A percentile compares a stretch with the other conserved stretches of the same genome.
These are phyloP conservation scores for Leishmania amazonensis DNA, from an alignment of 208 protist species.

Conservation along the genomic window DNA sequence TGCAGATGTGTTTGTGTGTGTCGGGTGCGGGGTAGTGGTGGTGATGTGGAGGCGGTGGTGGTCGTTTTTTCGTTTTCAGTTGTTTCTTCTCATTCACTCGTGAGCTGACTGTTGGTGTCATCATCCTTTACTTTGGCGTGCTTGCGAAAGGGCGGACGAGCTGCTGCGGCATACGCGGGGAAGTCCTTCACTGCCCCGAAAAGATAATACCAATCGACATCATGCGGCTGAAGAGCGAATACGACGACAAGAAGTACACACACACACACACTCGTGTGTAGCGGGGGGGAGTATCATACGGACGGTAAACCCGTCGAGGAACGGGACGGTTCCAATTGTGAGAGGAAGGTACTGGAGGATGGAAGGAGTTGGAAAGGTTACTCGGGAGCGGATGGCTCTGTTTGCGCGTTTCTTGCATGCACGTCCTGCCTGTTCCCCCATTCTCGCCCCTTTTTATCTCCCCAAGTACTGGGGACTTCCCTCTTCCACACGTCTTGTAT, in stretches of 20 bases:
- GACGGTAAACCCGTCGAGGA: background rate
- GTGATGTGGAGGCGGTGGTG: background rate
- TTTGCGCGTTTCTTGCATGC: background rate
- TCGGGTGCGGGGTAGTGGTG: too few relatives aligned
- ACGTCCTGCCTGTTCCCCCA: background rate
- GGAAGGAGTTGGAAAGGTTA: background rate
- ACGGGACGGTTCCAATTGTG: background rate
- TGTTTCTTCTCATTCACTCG: constrained; percentile 13
- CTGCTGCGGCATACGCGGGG: background rate
- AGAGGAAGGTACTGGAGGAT: background rate
- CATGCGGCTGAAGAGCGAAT: background rate
- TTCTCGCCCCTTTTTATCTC: background rate
- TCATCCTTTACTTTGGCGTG: background rate
- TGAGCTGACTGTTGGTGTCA: background rate
- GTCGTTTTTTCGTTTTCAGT: background rate
- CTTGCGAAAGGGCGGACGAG: background rate
- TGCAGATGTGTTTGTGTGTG: background rate
- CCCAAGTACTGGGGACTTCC: background rate
- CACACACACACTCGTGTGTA: background rate
- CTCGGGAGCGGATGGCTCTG: background rate
- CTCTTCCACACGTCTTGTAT: background rate
- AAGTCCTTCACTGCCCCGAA: background rate
- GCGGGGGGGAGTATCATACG: background rate
- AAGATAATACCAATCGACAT: background rate
- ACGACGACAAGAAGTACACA: background rate